Base-by-base conservation (phyloP, 495 filamentous ascomycete genomes). In the Viridothelium virens region DNA sequence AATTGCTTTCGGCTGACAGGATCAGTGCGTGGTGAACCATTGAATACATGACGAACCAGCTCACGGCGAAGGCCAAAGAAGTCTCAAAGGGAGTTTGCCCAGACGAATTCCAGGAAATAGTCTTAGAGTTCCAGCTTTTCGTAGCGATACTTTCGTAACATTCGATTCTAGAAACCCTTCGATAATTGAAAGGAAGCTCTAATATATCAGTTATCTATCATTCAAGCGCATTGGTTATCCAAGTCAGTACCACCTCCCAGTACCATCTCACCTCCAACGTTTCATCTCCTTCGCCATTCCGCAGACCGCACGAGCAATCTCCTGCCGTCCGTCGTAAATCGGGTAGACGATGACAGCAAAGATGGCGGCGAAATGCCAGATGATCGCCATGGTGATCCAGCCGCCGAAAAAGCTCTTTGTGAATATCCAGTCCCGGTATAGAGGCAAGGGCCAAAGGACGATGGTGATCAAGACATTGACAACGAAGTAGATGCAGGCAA, bases 361-460 rank as follows among this genome's bases (percentile, higher is more conserved):
- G 50, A 82, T 75, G 4, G 78, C 77, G 48, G 70, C 69, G 66
- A 79, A 82, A 61, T 77, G 74, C 79, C 80, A 82, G 11, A 80
- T 74, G n/a, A 81, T 79, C 0, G 77, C 73, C 0, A 82, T 77
- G 0, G 75, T 77, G 0, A 75, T 67, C 81, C 81, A 83, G 0
- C 76, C 78, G 0, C 70, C 70, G 68, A 81, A 82, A 68, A 83
- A 83, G 10, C 75, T 68, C 66, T 78, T 78, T 0, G 71, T 78
- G 66, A 82, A 81, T 25, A 80, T 75, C 31, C 78, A 80, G 61
- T 79, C 69, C 2, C 78, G 73, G 56, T 79, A 80, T 11, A 80
- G 72, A 62, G 79, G 78, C 67, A 81, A 70, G 9, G 78, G 79
- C 78, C 78, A 80, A 2, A 74, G 66, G 41, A 80, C 67, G 39